phyloP scores from a whole-genome alignment of 2,329 filamentous ascomycete genomes.

The Dryadomyces sulphureus region DNA sequence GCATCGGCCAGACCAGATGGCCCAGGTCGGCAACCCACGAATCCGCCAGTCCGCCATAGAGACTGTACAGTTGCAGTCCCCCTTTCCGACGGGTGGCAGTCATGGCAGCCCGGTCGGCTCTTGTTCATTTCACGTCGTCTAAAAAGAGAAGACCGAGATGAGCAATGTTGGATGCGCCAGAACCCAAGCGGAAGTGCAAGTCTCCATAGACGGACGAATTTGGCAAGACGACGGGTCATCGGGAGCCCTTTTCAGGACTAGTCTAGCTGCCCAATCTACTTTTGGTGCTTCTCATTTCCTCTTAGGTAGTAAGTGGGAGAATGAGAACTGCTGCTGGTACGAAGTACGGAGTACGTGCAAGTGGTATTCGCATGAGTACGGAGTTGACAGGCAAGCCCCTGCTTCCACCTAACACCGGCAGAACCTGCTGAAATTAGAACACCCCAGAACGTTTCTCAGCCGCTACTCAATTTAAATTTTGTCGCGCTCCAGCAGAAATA shows the following conservation, averaged over 20 bases:
- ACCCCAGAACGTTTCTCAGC: neutral
- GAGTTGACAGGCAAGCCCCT: no score
- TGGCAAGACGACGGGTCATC: neutral
- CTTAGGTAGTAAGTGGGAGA: neutral
- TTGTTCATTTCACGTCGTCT: neutral
- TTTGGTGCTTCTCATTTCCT: neutral
- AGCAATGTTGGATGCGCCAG: neutral
- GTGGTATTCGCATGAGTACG: no score
- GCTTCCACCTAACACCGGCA: no score
- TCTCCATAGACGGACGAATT: neutral
- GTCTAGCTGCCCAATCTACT: neutral
- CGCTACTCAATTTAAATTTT: neutral
- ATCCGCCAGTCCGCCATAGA: neutral
- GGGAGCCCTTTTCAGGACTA: neutral
- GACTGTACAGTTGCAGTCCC: neutral
- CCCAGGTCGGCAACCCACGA: no score
- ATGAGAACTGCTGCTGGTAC: neutral
- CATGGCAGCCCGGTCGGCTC: neutral
- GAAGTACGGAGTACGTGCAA: no score
- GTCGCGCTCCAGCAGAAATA: neutral
- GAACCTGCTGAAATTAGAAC: neutral
- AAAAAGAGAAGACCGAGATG: neutral
- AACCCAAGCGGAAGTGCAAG: neutral
- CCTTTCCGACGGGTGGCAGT: no score
- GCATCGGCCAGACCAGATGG: no score